Evolutionary conservation across 441 rosid species (phyloP), one percentile per base, ranked within the genome.

Genomic region (Isatis lusitanica): DNA sequence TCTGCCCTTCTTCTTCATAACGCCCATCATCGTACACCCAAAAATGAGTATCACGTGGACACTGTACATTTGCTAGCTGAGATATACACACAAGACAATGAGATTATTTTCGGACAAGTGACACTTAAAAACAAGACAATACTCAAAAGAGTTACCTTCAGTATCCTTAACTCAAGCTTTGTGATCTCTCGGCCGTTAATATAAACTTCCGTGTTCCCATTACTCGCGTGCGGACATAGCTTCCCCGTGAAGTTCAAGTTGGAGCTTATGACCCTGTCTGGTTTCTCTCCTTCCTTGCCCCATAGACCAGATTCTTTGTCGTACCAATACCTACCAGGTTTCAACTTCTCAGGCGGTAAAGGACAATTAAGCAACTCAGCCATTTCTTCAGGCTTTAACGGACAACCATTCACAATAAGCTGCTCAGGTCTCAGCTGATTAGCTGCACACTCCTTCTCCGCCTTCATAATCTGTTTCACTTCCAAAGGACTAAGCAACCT

Each of bases 1-100:
- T 96, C 77, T 93, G 98, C 68, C 99, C 99, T 88, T 93, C 99
- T 81, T 96, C 99, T 85, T 93, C 99, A 35, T 96, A 96, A 62
- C 96, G 96, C n/a, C 99, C 98, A 80, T 93, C 99, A 36, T 96
- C 98, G 26, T 93, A 96, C 57, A 96, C 97, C 98, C 98, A 96
- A 77, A 96, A 96, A 76, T 96, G 99, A 68, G 98, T 93, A 73
- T 92, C 98, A 1, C 98, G 96, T 9, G 98, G 98, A 71, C 99
- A 96, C 50, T 96, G 98, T 70, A 96, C 97, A 61, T 90, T 96
- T 63, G 96, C 98, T 82, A 91, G 82, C 99, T 96, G 68, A 68
- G 12, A 69, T 9, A 47, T 7, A 47, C 24, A 76, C 56, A 64
- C 39, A 65, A 56, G 53, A 65, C 48, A 48, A 26, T 36, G 33